Base-by-base conservation (phyloP, 768 basidiomycete genomes). In the Hygrocybe punicea region DNA sequence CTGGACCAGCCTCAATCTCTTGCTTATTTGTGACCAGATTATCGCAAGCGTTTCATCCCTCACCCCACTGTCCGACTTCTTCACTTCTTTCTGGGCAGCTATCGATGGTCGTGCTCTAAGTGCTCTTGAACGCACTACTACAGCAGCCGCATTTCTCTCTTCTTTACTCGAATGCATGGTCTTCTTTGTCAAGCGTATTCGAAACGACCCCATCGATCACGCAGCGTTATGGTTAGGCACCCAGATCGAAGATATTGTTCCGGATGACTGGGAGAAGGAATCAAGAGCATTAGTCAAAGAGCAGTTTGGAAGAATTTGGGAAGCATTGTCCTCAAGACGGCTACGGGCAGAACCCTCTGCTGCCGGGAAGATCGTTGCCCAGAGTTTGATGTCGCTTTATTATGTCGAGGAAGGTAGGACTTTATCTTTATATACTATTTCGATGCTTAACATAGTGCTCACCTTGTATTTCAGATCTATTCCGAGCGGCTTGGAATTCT, bases 71-170 rank as follows among this genome's bases (percentile, higher is more conserved):
- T 61, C 73, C 2, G 76, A 78, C 25, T 72, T 96, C 42, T 89
- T 93, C 66, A 71, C 76, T 1, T 83, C 91, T 0, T 85, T 98
- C 63, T 97, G 94, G 93, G 81, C 84, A 14, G 93, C 91, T 0
- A 69, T 91, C 1, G 85, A 89, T 51, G 82, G 82, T 6, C 81
- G 83, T 21, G 84, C 87, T 0, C 76, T 90, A 4, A 81, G 78
- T 35, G 76, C 84, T 0, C 76, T 87, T 9, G 77, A 85, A 49
- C 77, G 83, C 6, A 65, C 75, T 1, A 73, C 74, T 7, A 74
- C 80, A 10, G 81, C 81, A 4, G 79, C 84, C 0, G 85, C 90
- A 9, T 89, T 93, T 71, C 71, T 88, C 16, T 77, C 81, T 0
- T 80, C 89, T 0, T 64, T 91, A 3, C 69, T 90, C 7, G 94